Conservation (phyloP, 331 rosid species). For the Stylosanthes scabra region DNA sequence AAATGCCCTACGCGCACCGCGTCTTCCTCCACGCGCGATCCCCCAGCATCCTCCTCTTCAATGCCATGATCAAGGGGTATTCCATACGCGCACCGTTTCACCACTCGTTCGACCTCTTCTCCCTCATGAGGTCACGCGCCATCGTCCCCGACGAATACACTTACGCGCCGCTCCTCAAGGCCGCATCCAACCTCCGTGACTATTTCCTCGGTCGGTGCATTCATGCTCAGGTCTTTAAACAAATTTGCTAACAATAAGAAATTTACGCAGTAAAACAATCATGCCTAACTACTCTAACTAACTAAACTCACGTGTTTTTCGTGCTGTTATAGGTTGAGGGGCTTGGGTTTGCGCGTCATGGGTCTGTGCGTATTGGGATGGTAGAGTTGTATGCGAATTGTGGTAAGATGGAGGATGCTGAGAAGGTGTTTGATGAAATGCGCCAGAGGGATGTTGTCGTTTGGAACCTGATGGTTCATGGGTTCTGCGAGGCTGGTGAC, state of each 20-base stretch:
- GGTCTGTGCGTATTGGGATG: slow-evolving; percentile 60
- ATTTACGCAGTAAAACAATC: too few relatives aligned
- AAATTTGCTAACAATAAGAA: not conserved
- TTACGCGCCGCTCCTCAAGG: slow-evolving; percentile 69
- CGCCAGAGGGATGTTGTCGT: slow-evolving; percentile 51
- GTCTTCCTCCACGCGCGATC: slow-evolving; percentile 54
- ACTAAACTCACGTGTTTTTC: not conserved
- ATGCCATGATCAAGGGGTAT: slow-evolving; percentile 77
- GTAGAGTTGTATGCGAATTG: slow-evolving; percentile 55
- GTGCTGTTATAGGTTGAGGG: not conserved
- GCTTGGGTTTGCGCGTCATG: slow-evolving; percentile 51
- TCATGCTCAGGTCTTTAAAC: slow-evolving; percentile 43
- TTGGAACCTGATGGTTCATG: slow-evolving; percentile 61
- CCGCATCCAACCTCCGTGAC: slow-evolving; percentile 56
- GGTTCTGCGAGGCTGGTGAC: slow-evolving; percentile 56
- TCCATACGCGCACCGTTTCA: slow-evolving; percentile 63
- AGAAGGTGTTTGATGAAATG: slow-evolving; percentile 72
- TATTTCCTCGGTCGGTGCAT: slow-evolving; percentile 54
- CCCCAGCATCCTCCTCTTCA: slow-evolving; percentile 76
- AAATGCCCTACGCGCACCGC: slow-evolving; percentile 57
- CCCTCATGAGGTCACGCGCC: slow-evolving; percentile 51
- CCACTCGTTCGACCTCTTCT: slow-evolving; percentile 53
- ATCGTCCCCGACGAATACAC: slow-evolving; percentile 65
- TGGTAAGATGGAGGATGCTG: slow-evolving; percentile 59
- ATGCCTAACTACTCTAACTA: not conserved